Conservation (phyloP, 2,329 filamentous ascomycete genomes). For the Curvularia spicifera region DNA sequence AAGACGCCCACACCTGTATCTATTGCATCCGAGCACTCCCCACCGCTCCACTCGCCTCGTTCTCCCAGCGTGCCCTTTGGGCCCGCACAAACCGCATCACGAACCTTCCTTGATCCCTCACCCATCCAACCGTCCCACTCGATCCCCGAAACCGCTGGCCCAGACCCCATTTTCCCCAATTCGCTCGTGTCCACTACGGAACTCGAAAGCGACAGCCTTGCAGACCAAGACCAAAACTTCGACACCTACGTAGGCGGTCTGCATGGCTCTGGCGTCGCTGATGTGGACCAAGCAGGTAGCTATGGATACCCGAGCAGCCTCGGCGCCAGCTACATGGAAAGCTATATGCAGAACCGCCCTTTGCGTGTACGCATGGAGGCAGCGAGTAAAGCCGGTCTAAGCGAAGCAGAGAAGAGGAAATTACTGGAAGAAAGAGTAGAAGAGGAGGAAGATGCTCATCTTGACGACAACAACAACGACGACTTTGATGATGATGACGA, state of each 20-base stretch:
- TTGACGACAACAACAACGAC: constrained; percentile 1
- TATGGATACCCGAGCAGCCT: constrained; percentile 45
- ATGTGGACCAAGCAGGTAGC: constrained; percentile 44
- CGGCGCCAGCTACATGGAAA: constrained; percentile 49
- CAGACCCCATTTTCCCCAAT: constrained; percentile 31
- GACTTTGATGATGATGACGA: constrained; percentile 24
- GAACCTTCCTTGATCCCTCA: constrained; percentile 37
- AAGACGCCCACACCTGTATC: constrained; percentile 22
- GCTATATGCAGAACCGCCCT: constrained; percentile 47
- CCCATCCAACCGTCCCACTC: constrained; percentile 23
- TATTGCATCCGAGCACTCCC: constrained; percentile 17
- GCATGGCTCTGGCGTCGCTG: constrained; percentile 41
- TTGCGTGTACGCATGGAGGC: constrained; percentile 46
- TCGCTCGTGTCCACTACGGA: constrained; percentile 11
- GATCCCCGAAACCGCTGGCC: constrained; percentile 27
- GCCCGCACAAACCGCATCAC: constrained; percentile 27
- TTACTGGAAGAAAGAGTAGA: constrained; percentile 20
- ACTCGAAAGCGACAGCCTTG: constrained; percentile 20
- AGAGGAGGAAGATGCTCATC: constrained; percentile 14
- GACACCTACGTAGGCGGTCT: constrained; percentile 47
- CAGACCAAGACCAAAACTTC: constrained; percentile 33
- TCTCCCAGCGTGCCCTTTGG: constrained; percentile 26
- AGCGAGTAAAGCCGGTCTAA: constrained; percentile 39
- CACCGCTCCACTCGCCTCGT: constrained; percentile 26
- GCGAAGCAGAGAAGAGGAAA: constrained; percentile 31